These are phyloP conservation scores for Evernia prunastri DNA, from an alignment of 495 filamentous ascomycete species.

Conservation along the genomic window DNA sequence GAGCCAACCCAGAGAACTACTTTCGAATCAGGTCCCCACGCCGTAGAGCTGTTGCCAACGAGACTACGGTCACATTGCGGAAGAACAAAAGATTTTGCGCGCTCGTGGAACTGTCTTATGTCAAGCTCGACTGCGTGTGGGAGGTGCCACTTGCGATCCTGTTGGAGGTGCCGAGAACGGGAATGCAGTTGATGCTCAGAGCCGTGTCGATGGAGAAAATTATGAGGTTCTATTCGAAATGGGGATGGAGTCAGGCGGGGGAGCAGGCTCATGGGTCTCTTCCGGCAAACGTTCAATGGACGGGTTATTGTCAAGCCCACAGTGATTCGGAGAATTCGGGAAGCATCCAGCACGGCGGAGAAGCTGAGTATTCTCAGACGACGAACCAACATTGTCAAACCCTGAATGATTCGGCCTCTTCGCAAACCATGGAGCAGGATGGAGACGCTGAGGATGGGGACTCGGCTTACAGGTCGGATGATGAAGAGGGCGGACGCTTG, in stretches of 20 bases:
- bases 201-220: conserved; percentile 2
- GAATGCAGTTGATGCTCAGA: conserved; percentile 6
- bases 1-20: background rate
- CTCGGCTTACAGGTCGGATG: background rate
- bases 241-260: background rate
- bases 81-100: background rate
- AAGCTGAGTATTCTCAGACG: background rate
- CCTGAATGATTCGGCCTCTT: background rate
- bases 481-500: background rate
- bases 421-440: background rate
- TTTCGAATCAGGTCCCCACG: background rate
- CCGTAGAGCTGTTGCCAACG: background rate
- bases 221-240: background rate
- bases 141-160: background rate
- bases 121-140: conserved; percentile 3
- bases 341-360: background rate
- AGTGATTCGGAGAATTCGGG: background rate
- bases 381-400: background rate
- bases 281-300: background rate
- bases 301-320: background rate
- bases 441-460: background rate
- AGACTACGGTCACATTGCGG: conserved; percentile 8
- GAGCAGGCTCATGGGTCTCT: background rate
- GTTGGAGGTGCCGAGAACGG: background rate
- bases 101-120: background rate